Conservation (phyloP, 75 land plant species). For the Pinus taeda region DNA sequence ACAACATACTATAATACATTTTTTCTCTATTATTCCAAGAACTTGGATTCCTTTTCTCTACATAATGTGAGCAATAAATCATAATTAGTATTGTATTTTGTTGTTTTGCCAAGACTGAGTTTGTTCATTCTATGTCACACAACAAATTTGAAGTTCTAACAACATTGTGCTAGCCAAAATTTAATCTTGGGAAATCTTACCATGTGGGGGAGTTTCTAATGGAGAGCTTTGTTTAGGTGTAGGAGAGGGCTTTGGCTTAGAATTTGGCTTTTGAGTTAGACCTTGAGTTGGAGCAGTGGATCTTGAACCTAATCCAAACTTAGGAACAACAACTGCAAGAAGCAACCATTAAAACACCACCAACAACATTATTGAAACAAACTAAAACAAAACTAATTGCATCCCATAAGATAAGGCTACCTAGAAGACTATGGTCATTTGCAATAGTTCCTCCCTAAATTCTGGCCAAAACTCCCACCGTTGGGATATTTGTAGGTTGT, state of each 20-base stretch:
- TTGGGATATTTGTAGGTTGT: constrained; percentile 90
- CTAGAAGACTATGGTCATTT: constrained; percentile 41
- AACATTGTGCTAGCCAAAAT: too few species aligned
- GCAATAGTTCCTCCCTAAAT: constrained; percentile 24
- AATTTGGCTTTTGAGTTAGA: not conserved
- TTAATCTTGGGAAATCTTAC: not conserved
- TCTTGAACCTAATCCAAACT: not conserved
- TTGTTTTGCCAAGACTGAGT: too few species aligned
- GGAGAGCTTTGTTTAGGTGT: not conserved
- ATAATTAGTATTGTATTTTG: not conserved
- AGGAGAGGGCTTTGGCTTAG: not conserved
- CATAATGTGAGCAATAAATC: not conserved
- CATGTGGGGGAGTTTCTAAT: not conserved
- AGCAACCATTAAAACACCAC: not conserved
- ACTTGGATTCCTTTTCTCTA: not conserved
- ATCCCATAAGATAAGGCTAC: constrained; percentile 13
- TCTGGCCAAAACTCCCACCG: constrained; percentile 78
- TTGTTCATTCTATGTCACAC: too few species aligned
- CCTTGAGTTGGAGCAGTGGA: not conserved
- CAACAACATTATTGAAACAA: constrained; percentile 5
- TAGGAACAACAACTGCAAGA: not conserved
- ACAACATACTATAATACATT: not conserved
- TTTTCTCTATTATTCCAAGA: not conserved
- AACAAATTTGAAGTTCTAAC: too few species aligned
- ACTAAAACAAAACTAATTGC: too few species aligned